phyloP scores from a whole-genome alignment of 768 basidiomycete genomes.

The Mycena sanguinolenta region DNA sequence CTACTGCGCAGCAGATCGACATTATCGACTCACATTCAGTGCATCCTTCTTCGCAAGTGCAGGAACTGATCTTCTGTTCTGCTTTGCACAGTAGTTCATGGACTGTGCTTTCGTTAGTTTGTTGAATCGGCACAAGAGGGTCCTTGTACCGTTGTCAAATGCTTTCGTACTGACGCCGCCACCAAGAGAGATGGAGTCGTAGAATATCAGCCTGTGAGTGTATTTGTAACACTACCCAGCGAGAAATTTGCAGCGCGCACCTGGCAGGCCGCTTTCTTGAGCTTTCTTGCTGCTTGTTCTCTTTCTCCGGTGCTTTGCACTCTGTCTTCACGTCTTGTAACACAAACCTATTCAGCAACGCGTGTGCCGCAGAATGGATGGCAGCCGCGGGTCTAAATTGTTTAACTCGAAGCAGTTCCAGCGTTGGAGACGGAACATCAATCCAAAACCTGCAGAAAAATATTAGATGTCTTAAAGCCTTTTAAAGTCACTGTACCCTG shows the following conservation, averaged over 20 bases:
- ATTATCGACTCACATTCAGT: slow-evolving; percentile 63
- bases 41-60: slow-evolving; percentile 81
- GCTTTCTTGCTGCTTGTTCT: slow-evolving; percentile 67
- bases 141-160: slow-evolving; percentile 80
- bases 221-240: slow-evolving; percentile 19
- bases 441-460: slow-evolving; percentile 57
- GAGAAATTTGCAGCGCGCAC: slow-evolving; percentile 45
- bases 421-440: slow-evolving; percentile 62
- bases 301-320: slow-evolving; percentile 85
- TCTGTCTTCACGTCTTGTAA: slow-evolving; percentile 84
- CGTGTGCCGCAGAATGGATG: slow-evolving; percentile 90
- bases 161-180: slow-evolving; percentile 83
- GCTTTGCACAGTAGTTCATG: slow-evolving; percentile 73
- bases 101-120: slow-evolving; percentile 51
- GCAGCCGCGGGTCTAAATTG: slow-evolving; percentile 79
- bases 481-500: slow-evolving; percentile 58
- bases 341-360: slow-evolving; percentile 82
- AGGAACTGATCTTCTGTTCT: slow-evolving; percentile 66
- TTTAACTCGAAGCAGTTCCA: slow-evolving; percentile 64
- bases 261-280: slow-evolving; percentile 78
- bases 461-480: slow-evolving; percentile 56
- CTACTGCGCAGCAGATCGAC: not conserved
- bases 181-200: slow-evolving; percentile 77
- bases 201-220: slow-evolving; percentile 78
- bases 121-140: not conserved